These are phyloP conservation scores for Suillus discolor DNA, from an alignment of 768 basidiomycete species.

Conservation along the genomic window DNA sequence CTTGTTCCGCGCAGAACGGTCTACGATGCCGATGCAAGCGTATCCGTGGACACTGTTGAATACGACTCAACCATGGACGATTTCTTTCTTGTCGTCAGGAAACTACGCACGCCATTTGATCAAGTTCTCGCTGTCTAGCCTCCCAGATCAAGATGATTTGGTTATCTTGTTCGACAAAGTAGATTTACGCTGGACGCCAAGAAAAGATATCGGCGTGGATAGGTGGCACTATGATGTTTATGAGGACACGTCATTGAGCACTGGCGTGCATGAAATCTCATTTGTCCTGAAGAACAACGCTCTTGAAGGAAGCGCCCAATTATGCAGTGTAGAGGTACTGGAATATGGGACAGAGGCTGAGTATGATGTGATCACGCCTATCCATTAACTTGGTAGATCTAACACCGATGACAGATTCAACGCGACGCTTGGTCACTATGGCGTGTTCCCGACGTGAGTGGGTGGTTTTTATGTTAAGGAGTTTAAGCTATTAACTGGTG, in stretches of 20 bases:
- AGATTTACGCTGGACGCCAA: conserved; percentile 57
- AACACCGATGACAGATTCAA: conserved; percentile 52
- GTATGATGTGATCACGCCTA: conserved; percentile 38
- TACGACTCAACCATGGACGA: conserved; percentile 57
- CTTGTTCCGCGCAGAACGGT: conserved; percentile 56
- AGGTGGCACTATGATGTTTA: conserved; percentile 76
- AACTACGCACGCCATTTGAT: conserved; percentile 60
- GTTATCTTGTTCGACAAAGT: conserved; percentile 60
- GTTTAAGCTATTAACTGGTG: background rate
- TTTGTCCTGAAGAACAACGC: conserved; percentile 56
- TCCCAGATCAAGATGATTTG: conserved; percentile 57
- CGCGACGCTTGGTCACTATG: conserved; percentile 55
- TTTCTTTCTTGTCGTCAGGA: conserved; percentile 65
- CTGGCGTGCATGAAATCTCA: conserved; percentile 58
- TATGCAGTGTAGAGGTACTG: conserved; percentile 76
- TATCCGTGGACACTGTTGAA: conserved; percentile 81
- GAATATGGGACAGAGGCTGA: conserved; percentile 69
- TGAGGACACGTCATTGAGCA: conserved; percentile 39
- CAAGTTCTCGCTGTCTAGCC: conserved; percentile 73
- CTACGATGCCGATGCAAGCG: conserved; percentile 72
- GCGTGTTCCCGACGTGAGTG: conserved; percentile 74
- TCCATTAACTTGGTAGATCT: conserved; percentile 2
- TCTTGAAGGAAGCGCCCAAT: conserved; percentile 59
- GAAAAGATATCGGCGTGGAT: conserved; percentile 60
- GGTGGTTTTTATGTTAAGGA: background rate